Percentiles rank a stretch among this genome's conserved stretches.
Evolutionary conservation across 495 filamentous ascomycete species (phyloP).

Genomic region (Pyrenopolyporus hunteri): DNA sequence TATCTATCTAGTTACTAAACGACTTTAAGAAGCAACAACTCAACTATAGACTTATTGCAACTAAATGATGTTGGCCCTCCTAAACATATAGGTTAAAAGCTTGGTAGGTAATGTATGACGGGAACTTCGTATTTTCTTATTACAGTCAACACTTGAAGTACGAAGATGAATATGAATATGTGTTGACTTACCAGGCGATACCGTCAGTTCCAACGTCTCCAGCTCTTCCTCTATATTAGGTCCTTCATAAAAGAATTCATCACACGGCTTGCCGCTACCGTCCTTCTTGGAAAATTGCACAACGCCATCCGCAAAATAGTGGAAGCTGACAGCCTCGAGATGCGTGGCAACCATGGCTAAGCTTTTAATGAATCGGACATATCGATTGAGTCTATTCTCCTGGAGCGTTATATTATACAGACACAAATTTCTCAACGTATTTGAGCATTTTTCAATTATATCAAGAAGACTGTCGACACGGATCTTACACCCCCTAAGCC

Average conservation of each 20-base stretch:
- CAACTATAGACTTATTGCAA: too few relatives aligned
- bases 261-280: too few relatives aligned
- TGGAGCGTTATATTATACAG: slow-evolving; percentile 13
- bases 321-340: background rate
- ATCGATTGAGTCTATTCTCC: background rate
- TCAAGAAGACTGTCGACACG: slow-evolving; percentile 12
- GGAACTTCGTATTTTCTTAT: too few relatives aligned
- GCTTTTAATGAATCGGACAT: background rate
- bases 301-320: background rate
- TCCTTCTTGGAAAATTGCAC: background rate
- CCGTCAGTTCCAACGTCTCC: background rate
- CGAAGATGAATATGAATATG: background rate
- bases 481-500: slow-evolving; percentile 36
- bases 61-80: too few relatives aligned
- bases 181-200: background rate
- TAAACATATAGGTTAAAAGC: too few relatives aligned
- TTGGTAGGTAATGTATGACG: too few relatives aligned
- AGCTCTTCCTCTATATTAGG: slow-evolving; percentile 5
- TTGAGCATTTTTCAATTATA: slow-evolving; percentile 43
- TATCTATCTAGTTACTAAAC: too few relatives aligned
- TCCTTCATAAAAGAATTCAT: slow-evolving; percentile 11
- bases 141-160: too few relatives aligned
- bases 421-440: slow-evolving; percentile 42
- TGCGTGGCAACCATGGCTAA: background rate
- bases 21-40: too few relatives aligned